These are phyloP conservation scores for Chaetomiaceae sp. DNA, from an alignment of 2,329 filamentous ascomycete species.

Conservation along the genomic window DNA sequence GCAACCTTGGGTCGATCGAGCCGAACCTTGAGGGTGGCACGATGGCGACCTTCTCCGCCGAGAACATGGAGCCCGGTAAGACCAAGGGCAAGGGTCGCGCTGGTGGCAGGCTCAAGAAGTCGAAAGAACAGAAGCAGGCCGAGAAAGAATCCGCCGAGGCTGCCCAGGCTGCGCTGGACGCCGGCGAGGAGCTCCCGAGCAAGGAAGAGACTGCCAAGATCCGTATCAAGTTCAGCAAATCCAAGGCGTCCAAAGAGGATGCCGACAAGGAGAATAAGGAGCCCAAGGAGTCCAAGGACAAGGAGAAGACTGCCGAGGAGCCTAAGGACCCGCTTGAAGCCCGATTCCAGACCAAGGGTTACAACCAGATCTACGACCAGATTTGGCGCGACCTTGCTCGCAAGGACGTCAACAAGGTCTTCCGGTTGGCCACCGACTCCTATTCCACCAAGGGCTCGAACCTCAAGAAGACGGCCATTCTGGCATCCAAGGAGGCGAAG, in stretches of 20 bases:
- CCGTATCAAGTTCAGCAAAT: slow-evolving; percentile 57
- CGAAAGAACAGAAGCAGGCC: slow-evolving; percentile 77
- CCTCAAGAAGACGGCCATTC: slow-evolving; percentile 90
- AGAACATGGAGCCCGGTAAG: slow-evolving; percentile 47
- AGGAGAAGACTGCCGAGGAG: slow-evolving; percentile 41
- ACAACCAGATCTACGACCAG: slow-evolving; percentile 94
- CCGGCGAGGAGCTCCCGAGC: slow-evolving; percentile 64
- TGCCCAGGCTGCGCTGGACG: slow-evolving; percentile 76
- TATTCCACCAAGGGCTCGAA: slow-evolving; percentile 88
- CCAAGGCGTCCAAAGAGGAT: slow-evolving; percentile 36
- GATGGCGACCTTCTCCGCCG: slow-evolving; percentile 75
- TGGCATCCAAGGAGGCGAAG: slow-evolving; percentile 94
- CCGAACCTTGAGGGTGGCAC: slow-evolving; percentile 78
- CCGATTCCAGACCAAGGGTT: slow-evolving; percentile 80
- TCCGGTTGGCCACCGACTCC: slow-evolving; percentile 79
- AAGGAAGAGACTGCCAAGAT: slow-evolving; percentile 54
- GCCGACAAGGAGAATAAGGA: slow-evolving; percentile 46
- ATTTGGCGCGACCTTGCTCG: slow-evolving; percentile 93
- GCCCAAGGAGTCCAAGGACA: slow-evolving; percentile 36
- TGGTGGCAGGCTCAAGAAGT: slow-evolving; percentile 77
- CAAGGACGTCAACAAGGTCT: slow-evolving; percentile 90
- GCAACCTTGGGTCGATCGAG: slow-evolving; percentile 62
- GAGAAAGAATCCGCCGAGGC: slow-evolving; percentile 78
- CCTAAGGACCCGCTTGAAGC: slow-evolving; percentile 50
- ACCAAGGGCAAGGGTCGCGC: slow-evolving; percentile 47